Evolutionary conservation across 352 stramenopile species (phyloP).

Genomic region (Globisporangium paroecandrum): DNA sequence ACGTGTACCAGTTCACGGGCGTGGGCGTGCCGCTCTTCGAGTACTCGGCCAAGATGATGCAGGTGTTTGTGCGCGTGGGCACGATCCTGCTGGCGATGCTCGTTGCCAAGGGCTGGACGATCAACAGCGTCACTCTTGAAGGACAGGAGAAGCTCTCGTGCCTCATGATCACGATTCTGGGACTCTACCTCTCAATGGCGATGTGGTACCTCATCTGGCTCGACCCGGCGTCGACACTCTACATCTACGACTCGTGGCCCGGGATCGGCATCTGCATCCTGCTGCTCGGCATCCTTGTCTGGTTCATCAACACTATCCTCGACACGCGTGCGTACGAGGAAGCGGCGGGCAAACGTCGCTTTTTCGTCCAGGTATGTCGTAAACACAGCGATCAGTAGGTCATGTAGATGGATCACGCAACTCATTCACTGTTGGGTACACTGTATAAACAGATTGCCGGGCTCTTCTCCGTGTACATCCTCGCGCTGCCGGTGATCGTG

Average conservation of each 20-base stretch:
- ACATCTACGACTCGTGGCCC: constrained; percentile 82
- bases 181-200: constrained; percentile 69
- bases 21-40: constrained; percentile 64
- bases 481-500: constrained; percentile 66
- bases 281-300: constrained; percentile 54
- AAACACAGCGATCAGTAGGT: background rate
- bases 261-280: constrained; percentile 60
- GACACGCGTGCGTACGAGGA: constrained; percentile 66
- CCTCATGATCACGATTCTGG: constrained; percentile 56
- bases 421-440: background rate
- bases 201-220: constrained; percentile 84
- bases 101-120: constrained; percentile 78
- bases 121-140: constrained; percentile 59
- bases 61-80: constrained; percentile 68
- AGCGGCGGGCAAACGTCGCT: constrained; percentile 44
- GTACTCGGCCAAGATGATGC: constrained; percentile 63
- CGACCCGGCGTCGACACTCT: constrained; percentile 70
- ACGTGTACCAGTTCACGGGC: constrained; percentile 58
- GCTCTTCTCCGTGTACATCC: constrained; percentile 70
- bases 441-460: constrained; percentile 41
- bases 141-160: constrained; percentile 68
- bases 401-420: constrained; percentile 1
- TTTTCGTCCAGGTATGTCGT: constrained; percentile 43
- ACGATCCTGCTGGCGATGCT: constrained; percentile 72
- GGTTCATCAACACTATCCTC: constrained; percentile 65